Percentiles rank a stretch among this genome's conserved stretches.
Conservation (phyloP, 345 rosid genomes). For the Citrus unshiu region DNA sequence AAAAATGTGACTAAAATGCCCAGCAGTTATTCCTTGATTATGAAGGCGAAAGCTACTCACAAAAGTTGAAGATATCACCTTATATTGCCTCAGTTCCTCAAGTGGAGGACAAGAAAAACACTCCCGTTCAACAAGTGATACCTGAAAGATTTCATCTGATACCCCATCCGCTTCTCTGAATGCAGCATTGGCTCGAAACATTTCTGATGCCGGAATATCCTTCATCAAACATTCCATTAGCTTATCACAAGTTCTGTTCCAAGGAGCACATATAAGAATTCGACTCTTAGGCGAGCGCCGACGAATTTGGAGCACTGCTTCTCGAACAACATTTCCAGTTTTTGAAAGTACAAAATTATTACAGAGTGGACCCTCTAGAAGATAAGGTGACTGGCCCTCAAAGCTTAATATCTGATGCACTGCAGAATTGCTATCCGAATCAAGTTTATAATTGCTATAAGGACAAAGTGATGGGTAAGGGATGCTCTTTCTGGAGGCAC, state of each 20-base stretch:
- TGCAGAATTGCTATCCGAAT: conserved; percentile 12
- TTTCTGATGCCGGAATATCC: conserved; percentile 12
- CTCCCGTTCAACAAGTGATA: conserved; percentile 18
- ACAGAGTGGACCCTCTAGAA: conserved; percentile 29
- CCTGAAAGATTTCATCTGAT: conserved; percentile 22
- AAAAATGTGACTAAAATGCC: conserved; percentile 33
- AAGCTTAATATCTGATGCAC: conserved; percentile 9
- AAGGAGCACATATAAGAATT: conserved; percentile 30
- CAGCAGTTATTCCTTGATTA: conserved; percentile 24
- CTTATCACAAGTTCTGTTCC: conserved; percentile 32
- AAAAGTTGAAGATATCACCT: conserved; percentile 30
- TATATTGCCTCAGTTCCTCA: conserved; percentile 9
- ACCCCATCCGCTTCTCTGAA: conserved; percentile 30
- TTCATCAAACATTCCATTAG: conserved; percentile 27
- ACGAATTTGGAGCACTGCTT: conserved; percentile 26
- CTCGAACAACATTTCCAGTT: conserved; percentile 23
- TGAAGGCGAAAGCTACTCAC: conserved; percentile 27
- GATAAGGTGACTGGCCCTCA: conserved; percentile 27
- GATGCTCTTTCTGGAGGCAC: not conserved
- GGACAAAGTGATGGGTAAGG: not conserved
- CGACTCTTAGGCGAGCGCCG: not conserved
- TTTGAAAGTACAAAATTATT: conserved; percentile 8
- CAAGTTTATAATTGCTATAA: conserved; percentile 2
- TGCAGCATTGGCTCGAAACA: conserved; percentile 40
- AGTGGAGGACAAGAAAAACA: conserved; percentile 35